Base-by-base conservation (phyloP, 257 asterid species). In the Apocynum venetum region DNA sequence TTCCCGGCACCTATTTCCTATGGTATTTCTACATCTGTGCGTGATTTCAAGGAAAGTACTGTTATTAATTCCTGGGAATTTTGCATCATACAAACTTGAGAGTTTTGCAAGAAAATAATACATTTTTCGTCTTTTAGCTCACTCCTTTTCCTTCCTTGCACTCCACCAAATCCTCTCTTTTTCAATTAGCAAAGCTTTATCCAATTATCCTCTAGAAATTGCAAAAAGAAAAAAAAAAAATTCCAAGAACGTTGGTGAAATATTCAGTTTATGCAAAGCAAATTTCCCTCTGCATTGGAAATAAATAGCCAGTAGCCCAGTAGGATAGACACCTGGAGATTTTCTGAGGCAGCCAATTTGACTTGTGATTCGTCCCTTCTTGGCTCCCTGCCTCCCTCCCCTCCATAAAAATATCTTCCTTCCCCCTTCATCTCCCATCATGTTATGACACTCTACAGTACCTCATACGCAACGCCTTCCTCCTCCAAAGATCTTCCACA, bases 361-460 rank as follows among this genome's bases (percentile, higher is more conserved):
- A 80, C 84, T 73, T 81, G 61, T 19, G 76, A 78, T 82, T 84
- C 75, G 85, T 81, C 79, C 76, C 43, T 78, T 73, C 47, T n/a
- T 12, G 46, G 47, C 19, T n/a, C 36, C 55, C 75, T 41, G 20
- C 79, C 38, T 73, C 41, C 67, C 68, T 55, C 71, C 86, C 87
- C 65, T 63, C 78, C 75, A 6, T 67, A 59, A 75, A 78, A 49
- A 71, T 63, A 15, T 72, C 17, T 40, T 61, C 66, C 36, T 12
- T 25, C 57, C 40, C 38, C 67, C 20, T 17, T 8, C 75, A 25
- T 67, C 71, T 46, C 76, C 35, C 38, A 12, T 13, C 4, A 48
- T 40, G 15, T 25, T 14, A 40, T 38, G 15, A 66, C 25, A 15
- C 12, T 66, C 49, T 43, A 15, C 71, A 66, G 71, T 40, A 6